Conservation (phyloP, 2,329 filamentous ascomycete genomes). For the Plenodomus lindquistii region DNA sequence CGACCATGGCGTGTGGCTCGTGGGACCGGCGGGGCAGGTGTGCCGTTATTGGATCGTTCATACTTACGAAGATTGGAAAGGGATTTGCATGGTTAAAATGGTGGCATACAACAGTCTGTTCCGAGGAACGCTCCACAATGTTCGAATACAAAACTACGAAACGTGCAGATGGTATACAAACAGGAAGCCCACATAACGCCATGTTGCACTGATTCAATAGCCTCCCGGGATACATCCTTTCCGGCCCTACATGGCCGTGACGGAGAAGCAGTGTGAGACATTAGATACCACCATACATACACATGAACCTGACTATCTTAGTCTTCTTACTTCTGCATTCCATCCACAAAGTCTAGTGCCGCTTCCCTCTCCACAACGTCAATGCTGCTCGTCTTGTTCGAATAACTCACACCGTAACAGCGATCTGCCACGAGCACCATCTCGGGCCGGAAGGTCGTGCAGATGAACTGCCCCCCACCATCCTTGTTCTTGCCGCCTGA, state of each 20-base stretch:
- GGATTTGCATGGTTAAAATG: too few relatives aligned
- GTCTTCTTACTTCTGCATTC: slow-evolving; percentile 59
- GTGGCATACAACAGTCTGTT: too few relatives aligned
- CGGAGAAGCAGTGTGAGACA: neutral
- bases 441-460: slow-evolving; percentile 96
- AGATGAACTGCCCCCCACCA: slow-evolving; percentile 82
- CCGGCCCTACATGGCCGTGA: too few relatives aligned
- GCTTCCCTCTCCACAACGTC: slow-evolving; percentile 86
- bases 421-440: slow-evolving; percentile 95
- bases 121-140: too few relatives aligned
- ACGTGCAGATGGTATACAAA: too few relatives aligned
- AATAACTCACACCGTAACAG: slow-evolving; percentile 93
- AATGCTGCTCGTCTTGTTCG: slow-evolving; percentile 91
- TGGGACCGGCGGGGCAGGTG: too few relatives aligned
- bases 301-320: neutral
- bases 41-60: too few relatives aligned
- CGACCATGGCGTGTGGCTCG: too few relatives aligned
- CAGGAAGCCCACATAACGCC: too few relatives aligned
- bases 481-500: slow-evolving; percentile 47
- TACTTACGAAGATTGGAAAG: too few relatives aligned
- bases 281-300: neutral
- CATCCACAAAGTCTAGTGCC: slow-evolving; percentile 92
- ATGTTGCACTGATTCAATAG: neutral
- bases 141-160: too few relatives aligned
- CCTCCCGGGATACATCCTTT: neutral